Evolutionary conservation across 495 filamentous ascomycete genomes (phyloP).

Genomic region (Tetracladium marchalianum): DNA sequence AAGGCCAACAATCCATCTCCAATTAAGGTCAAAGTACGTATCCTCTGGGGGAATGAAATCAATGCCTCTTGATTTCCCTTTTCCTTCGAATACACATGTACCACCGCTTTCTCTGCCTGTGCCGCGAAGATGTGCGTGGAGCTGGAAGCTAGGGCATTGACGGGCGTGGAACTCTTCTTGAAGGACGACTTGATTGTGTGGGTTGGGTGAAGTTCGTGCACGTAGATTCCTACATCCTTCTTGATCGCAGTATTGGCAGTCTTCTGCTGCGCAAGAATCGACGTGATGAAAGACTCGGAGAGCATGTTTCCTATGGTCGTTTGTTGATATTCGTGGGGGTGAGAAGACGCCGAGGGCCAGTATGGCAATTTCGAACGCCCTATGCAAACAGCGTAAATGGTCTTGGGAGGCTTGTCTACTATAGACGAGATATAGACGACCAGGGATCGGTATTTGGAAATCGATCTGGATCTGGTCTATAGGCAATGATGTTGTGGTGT

Average conservation of each 20-base stretch:
- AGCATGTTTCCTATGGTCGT: slow-evolving; percentile 33
- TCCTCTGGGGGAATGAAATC: slow-evolving; percentile 76
- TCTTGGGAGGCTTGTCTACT: too few relatives aligned
- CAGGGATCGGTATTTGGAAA: too few relatives aligned
- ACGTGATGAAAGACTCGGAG: slow-evolving; percentile 71
- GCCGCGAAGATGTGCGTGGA: slow-evolving; percentile 81
- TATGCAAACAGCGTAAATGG: too few relatives aligned
- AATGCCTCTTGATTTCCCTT: slow-evolving; percentile 79
- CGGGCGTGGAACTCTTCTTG: slow-evolving; percentile 81
- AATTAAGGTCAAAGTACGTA: slow-evolving; percentile 56
- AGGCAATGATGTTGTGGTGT: too few relatives aligned
- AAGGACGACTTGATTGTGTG: slow-evolving; percentile 62
- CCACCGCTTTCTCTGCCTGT: slow-evolving; percentile 79
- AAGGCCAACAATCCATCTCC: slow-evolving; percentile 63
- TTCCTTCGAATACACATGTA: slow-evolving; percentile 81
- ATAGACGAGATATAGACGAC: too few relatives aligned
- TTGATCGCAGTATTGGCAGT: slow-evolving; percentile 52
- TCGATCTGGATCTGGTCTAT: too few relatives aligned
- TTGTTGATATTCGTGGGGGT: not conserved
- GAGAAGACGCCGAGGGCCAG: not conserved
- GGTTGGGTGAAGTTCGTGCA: slow-evolving; percentile 71
- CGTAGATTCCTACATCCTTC: slow-evolving; percentile 74
- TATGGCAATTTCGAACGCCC: too few relatives aligned
- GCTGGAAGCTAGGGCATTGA: slow-evolving; percentile 72
- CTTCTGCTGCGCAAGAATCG: slow-evolving; percentile 55